phyloP scores from a whole-genome alignment of 441 rosid species.

The Codiaeum variegatum region DNA sequence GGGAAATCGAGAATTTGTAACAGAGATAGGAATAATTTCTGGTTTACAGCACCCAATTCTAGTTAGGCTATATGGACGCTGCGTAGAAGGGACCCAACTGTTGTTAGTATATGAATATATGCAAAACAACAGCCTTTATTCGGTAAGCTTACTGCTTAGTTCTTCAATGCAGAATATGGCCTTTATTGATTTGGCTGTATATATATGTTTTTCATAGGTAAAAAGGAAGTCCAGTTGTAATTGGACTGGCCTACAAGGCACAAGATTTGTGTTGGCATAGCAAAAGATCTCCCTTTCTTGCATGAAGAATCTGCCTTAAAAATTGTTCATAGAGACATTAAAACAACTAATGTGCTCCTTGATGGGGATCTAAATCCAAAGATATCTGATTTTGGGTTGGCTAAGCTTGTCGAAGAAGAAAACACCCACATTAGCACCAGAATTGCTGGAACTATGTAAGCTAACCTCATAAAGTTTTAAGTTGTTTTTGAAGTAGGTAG shows the following conservation, averaged over 20 bases:
- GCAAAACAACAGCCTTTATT: slow-evolving; percentile 48
- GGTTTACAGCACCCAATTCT: slow-evolving; percentile 42
- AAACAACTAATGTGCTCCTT: slow-evolving; percentile 63
- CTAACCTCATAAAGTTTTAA: background rate
- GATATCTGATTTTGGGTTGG: slow-evolving; percentile 72
- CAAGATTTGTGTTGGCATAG: slow-evolving; percentile 51
- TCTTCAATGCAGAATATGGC: background rate
- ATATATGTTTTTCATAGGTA: slow-evolving; percentile 15
- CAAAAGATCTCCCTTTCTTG: slow-evolving; percentile 59
- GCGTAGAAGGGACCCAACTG: slow-evolving; percentile 47
- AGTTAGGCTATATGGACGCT: slow-evolving; percentile 44
- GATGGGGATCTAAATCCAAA: slow-evolving; percentile 50
- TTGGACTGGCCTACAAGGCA: slow-evolving; percentile 65
- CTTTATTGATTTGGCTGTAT: background rate
- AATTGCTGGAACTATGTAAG: slow-evolving; percentile 72
- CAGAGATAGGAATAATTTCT: slow-evolving; percentile 60
- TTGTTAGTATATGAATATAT: slow-evolving; percentile 45
- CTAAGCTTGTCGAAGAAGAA: slow-evolving; percentile 69
- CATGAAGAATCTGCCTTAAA: slow-evolving; percentile 63
- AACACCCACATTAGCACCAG: slow-evolving; percentile 72
- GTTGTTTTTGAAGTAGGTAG: no score
- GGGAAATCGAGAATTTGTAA: slow-evolving; percentile 64
- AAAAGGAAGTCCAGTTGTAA: slow-evolving; percentile 38
- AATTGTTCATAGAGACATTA: slow-evolving; percentile 71
- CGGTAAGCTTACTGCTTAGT: slow-evolving; percentile 25